Percentiles rank a stretch among this genome's conserved stretches.
Evolutionary conservation across 1,284 basidiomycete genomes (phyloP).

Genomic region (Cryptococcus sp.): DNA sequence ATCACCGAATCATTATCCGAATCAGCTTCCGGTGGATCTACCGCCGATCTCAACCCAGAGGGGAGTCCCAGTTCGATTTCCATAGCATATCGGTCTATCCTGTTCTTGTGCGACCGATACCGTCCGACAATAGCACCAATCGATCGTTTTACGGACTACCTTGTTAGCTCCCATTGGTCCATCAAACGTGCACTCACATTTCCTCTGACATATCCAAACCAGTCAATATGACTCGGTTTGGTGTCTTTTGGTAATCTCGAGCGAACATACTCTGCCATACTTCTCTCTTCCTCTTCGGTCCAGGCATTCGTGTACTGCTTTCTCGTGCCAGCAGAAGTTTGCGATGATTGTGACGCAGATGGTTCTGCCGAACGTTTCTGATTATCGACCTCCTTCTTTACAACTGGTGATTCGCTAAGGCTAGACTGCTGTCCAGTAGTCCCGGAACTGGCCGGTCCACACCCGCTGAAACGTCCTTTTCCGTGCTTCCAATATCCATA

Average conservation of each 20-base stretch:
- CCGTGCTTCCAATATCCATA: neutral
- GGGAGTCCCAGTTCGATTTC: too few species aligned
- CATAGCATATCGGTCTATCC: neutral
- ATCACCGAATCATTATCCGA: slow-evolving; percentile 2
- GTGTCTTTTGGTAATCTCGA: neutral
- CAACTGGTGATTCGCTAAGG: too few species aligned
- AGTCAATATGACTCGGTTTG: too few species aligned
- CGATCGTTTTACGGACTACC: neutral
- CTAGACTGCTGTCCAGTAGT: too few species aligned
- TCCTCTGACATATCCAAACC: too few species aligned
- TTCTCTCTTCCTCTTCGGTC: slow-evolving; percentile 2
- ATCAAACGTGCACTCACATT: slow-evolving; percentile 2
- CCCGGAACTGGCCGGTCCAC: neutral
- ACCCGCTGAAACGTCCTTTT: neutral
- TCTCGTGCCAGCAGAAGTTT: neutral
- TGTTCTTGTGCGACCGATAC: neutral
- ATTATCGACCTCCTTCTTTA: too few species aligned
- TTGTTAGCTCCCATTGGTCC: neutral
- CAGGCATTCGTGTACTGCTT: too few species aligned
- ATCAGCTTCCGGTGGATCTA: neutral
- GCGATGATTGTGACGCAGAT: neutral
- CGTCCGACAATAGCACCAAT: neutral
- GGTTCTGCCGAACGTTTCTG: neutral
- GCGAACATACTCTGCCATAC: slow-evolving; percentile 10
- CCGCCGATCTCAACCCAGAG: neutral